Conservation (phyloP, 192 early-diverging fungal genomes). For the Gaertneriomyces sp. region DNA sequence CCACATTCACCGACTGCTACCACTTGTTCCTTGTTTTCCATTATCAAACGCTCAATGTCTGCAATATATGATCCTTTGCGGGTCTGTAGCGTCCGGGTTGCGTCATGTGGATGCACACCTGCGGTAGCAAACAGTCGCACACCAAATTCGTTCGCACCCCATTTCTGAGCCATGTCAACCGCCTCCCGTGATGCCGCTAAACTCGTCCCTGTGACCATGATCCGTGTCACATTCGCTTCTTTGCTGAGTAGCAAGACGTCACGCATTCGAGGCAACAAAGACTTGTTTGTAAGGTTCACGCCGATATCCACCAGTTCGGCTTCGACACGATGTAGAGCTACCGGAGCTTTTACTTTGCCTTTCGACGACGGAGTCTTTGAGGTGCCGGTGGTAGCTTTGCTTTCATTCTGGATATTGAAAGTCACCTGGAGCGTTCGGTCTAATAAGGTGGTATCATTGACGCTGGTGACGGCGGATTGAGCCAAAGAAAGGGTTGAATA, state of each 20-base stretch:
- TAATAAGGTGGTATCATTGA: no score
- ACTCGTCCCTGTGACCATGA: conserved; percentile 65
- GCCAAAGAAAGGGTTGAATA: no score
- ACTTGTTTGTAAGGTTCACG: conserved; percentile 75
- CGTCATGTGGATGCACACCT: conserved; percentile 41
- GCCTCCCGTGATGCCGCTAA: no score
- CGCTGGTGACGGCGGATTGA: no score
- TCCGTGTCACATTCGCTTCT: conserved; percentile 64
- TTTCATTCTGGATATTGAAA: no score
- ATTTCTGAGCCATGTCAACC: no score
- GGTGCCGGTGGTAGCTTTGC: no score
- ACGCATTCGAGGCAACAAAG: no score
- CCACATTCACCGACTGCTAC: conserved; percentile 96
- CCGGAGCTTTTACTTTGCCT: no score
- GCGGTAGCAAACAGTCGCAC: conserved; percentile 23
- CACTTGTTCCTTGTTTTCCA: conserved; percentile 37
- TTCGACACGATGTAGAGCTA: no score
- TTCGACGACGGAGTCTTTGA: no score
- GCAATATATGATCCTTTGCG: conserved; percentile 2
- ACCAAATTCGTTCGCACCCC: not conserved
- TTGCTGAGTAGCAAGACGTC: conserved; percentile 52
- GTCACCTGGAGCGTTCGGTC: no score
- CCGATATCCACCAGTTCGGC: conserved; percentile 65
- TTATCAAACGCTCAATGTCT: conserved; percentile 20
- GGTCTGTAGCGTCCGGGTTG: not conserved